These are phyloP conservation scores for Juncus effusus DNA, from an alignment of 176 grass and related monocot genomes.

Conservation along the genomic window DNA sequence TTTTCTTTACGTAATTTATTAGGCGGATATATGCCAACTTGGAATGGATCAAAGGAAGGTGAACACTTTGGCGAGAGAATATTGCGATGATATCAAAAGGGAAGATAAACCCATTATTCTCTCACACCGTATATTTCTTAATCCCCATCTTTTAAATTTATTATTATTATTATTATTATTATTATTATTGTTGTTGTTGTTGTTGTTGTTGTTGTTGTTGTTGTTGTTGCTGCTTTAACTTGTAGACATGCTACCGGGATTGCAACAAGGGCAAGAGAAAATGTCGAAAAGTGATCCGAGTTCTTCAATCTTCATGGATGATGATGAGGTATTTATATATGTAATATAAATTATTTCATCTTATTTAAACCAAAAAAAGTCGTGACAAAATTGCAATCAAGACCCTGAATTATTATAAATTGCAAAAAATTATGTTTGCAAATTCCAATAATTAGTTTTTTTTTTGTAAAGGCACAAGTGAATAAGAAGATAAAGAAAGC, in stretches of 20 bases:
- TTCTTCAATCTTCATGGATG: constrained; percentile 21
- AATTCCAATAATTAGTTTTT: neutral
- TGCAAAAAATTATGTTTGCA: neutral
- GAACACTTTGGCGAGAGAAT: constrained; percentile 85
- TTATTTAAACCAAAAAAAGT: no score
- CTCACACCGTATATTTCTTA: constrained; percentile 60
- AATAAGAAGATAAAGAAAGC: constrained; percentile 96
- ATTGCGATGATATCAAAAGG: constrained; percentile 83
- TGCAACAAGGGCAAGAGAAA: constrained; percentile 86
- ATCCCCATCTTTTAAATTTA: constrained; percentile 18
- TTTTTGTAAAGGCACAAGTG: constrained; percentile 59
- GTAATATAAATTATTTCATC: neutral
- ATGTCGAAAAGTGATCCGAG: constrained; percentile 94
- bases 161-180: no score
- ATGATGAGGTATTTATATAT: constrained; percentile 56
- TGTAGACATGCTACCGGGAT: constrained; percentile 91
- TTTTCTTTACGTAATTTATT: constrained; percentile 11
- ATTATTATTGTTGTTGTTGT: no score
- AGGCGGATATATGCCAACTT: constrained; percentile 91
- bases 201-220: no score
- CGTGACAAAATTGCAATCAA: no score
- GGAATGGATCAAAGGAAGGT: constrained; percentile 29
- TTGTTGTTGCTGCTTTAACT: neutral
- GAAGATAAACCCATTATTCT: constrained; percentile 95
- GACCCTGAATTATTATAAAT: neutral